Base-by-base conservation (phyloP, 2,329 filamentous ascomycete genomes). In the Pestalotiopsis sp. region DNA sequence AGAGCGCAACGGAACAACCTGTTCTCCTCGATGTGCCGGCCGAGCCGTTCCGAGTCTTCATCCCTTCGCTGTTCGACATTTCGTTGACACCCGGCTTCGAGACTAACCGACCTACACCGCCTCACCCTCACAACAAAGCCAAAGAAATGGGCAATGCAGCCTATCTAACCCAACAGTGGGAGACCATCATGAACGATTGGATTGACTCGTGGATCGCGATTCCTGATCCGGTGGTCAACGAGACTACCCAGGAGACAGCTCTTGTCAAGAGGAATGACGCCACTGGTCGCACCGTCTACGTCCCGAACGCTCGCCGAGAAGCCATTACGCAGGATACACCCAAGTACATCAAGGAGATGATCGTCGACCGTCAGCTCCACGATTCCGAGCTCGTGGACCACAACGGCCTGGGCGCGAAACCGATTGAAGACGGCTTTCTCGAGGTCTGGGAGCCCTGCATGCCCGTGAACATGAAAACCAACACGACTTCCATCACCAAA, bases 71-170 rank as follows among this genome's bases (percentile, higher is more conserved):
- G 2, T 81, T 88, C 64, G 87, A 89, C 71, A 80, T 86, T 2
- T 84, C 86, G 0, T 74, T 89, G 1, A 78, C 84, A 0, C 87
- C 87, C 0, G 86, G 84, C 1, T 89, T 87, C 83, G 75, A 80
- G 6, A 74, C 74, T 3, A 77, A 77, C 10, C 81, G 86, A 2
- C 80, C 81, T 0, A 65, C 73, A 2, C 81, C 85, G 1, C 79
- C 83, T 1, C 70, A 68, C 14, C 84, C 84, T 11, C 84, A 86
- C 71, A 82, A 78, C 14, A 79, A 80, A 48, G 80, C 83, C 2
- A 85, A 87, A 70, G 83, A 89, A 70, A 78, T 86, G 71, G 85
- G 84, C 68, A 88, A 88, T 68, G 85, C 86, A 1, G 82, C 83
- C 1, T 80, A 82, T 62, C 73, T 89, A 55, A 85, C 85, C 0